Evolutionary conservation across 2,329 filamentous ascomycete species (phyloP).

Genomic region (Chaetomium globosum): DNA sequence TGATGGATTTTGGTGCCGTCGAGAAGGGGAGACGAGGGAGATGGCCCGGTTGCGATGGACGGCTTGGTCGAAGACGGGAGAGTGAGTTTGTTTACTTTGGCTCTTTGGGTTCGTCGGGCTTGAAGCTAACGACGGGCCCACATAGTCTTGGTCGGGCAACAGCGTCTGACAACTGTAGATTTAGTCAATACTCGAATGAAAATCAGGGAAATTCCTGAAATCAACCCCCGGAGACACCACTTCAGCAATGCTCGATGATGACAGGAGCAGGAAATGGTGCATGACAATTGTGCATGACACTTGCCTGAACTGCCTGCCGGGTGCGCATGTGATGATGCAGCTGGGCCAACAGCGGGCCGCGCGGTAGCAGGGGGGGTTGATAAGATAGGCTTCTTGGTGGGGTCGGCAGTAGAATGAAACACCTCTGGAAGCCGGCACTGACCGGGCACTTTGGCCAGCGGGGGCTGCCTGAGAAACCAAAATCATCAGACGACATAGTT

Average conservation of each 20-base stretch:
- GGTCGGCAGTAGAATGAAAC: background rate
- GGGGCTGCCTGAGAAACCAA: too few species aligned
- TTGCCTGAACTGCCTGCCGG: slow-evolving; percentile 1
- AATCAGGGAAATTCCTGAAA: background rate
- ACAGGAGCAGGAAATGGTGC: background rate
- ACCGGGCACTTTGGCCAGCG: background rate
- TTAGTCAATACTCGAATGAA: background rate
- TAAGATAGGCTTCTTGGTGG: slow-evolving; percentile 13
- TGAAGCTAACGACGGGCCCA: background rate
- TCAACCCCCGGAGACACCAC: background rate
- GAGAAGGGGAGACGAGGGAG: background rate
- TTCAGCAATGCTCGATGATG: background rate
- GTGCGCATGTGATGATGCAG: slow-evolving; percentile 23
- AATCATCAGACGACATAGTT: background rate
- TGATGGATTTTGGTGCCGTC: background rate
- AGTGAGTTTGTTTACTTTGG: slow-evolving; percentile 26
- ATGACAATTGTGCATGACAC: background rate
- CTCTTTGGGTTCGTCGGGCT: background rate
- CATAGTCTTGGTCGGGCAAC: background rate
- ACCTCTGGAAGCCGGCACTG: background rate
- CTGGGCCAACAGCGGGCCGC: slow-evolving; percentile 20
- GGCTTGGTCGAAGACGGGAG: background rate
- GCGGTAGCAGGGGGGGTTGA: background rate
- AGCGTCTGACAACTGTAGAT: background rate
- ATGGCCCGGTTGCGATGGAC: background rate